Conservation (phyloP, 495 filamentous ascomycete genomes). For the Tuber borchii region DNA sequence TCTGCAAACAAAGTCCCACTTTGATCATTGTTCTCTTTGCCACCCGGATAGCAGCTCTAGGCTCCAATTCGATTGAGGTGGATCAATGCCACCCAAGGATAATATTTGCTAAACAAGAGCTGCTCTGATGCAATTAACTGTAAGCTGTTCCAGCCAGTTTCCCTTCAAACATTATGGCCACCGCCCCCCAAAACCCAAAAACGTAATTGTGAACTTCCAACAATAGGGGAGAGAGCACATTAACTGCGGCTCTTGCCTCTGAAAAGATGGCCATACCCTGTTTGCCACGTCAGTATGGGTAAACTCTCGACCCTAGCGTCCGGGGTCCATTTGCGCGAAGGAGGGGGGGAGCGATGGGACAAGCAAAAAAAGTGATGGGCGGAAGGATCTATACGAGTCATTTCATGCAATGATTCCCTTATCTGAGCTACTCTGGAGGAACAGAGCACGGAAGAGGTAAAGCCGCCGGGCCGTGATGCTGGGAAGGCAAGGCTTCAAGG, state of each 20-base stretch:
- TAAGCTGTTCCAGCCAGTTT: constrained; percentile 34
- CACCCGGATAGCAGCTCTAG: constrained; percentile 21
- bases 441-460: constrained; percentile 40
- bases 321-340: constrained; percentile 34
- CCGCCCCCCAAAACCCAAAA: constrained; percentile 31
- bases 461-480: constrained; percentile 38
- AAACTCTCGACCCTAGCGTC: constrained; percentile 41
- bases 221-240: constrained; percentile 33
- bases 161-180: constrained; percentile 34
- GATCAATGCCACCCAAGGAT: constrained; percentile 16
- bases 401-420: constrained; percentile 42
- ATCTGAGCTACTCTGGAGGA: constrained; percentile 40
- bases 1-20: constrained; percentile 22
- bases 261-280: constrained; percentile 40
- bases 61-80: constrained; percentile 14
- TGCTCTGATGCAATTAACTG: constrained; percentile 34
- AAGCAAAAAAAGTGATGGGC: constrained; percentile 40
- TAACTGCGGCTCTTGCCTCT: constrained; percentile 35
- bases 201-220: constrained; percentile 28
- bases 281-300: constrained; percentile 44
- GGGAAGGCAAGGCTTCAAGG: constrained; percentile 33
- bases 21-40: constrained; percentile 26
- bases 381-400: constrained; percentile 39
- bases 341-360: constrained; percentile 28
- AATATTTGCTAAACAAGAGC: constrained; percentile 25